Evolutionary conservation across 345 rosid genomes (phyloP).

Genomic region (Euphorbia lathyris): DNA sequence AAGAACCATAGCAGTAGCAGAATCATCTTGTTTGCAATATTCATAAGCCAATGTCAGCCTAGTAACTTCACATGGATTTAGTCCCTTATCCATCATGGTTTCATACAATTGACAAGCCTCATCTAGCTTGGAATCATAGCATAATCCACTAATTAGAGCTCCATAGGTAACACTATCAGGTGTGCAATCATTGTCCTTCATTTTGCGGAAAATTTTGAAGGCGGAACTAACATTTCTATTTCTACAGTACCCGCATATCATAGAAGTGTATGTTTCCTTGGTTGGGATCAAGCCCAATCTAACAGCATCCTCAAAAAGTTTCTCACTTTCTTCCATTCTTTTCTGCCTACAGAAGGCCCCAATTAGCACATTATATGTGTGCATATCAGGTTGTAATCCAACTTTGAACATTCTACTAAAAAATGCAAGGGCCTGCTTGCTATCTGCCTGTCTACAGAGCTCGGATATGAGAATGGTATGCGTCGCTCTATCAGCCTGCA

Average conservation of each 20-base stretch:
- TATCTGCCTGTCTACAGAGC: constrained; percentile 53
- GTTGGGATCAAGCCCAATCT: constrained; percentile 62
- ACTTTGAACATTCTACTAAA: constrained; percentile 60
- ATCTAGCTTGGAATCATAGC: constrained; percentile 71
- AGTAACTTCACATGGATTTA: constrained; percentile 77
- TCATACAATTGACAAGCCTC: constrained; percentile 68
- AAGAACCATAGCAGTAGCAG: constrained; percentile 73
- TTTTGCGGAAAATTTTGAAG: constrained; percentile 48
- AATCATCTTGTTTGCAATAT: constrained; percentile 69
- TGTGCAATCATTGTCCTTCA: constrained; percentile 54
- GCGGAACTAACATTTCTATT: constrained; percentile 50
- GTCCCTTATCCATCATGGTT: constrained; percentile 65
- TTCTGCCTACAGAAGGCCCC: constrained; percentile 68
- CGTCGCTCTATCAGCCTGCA: constrained; percentile 72
- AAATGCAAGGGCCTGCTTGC: constrained; percentile 48
- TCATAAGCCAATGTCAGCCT: constrained; percentile 80
- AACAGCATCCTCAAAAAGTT: constrained; percentile 47
- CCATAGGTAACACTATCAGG: constrained; percentile 79
- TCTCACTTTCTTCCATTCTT: constrained; percentile 64
- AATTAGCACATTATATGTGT: constrained; percentile 57
- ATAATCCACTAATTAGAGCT: constrained; percentile 77
- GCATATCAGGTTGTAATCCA: constrained; percentile 64
- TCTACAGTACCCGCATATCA: constrained; percentile 70
- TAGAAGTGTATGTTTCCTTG: constrained; percentile 84
- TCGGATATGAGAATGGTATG: constrained; percentile 80